Base-by-base conservation (phyloP, 148 eudicot species). In the Chenopodium album region DNA sequence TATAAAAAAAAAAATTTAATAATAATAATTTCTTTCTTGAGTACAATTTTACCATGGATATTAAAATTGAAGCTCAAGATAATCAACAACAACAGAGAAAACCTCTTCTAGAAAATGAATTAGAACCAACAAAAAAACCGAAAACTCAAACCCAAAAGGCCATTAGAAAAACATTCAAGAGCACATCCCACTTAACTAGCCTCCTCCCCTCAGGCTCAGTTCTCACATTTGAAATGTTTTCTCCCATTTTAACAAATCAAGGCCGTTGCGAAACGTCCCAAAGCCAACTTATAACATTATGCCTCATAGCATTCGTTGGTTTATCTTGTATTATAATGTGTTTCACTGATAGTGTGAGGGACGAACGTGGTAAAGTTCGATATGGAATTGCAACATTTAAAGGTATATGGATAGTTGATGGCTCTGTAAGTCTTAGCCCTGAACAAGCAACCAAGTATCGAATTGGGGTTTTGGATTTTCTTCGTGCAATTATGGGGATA, bases 141-240 rank as follows among this genome's bases (percentile, higher is more conserved):
- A 93, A 91, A 84, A 88, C 92, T 13, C 83, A 79, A 2, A 77
- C 87, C 9, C 94, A 87, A 65, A 93, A 85, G 34, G 92, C 85
- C 20, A 76, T 93, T 1, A 65, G 94, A n/a, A 91, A 91, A 75
- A 86, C 92, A 16, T 87, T 90, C 74, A 90, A 91, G 65, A 82
- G 87, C 31, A 87, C 97, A 9, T 84, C 90, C 0, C 89, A 82
- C 56, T 79, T 92, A 16, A 59, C 94, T 14, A 90, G 89, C 68
- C 97, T 91, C 72, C 90, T 94, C 19, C 97, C 98, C 0, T 86
- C 97, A 0, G 95, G 98, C 59, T 84, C 95, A 5, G 92, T 93
- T 71, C 85, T 93, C 1, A 79, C 90, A 17, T 93, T 93, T 76
- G 95, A 93, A 65, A 83, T 90, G 79, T 83, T 92, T 3, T 86